These are phyloP conservation scores for Lophiostoma macrostomum DNA, from an alignment of 495 filamentous ascomycete species.

Conservation along the genomic window DNA sequence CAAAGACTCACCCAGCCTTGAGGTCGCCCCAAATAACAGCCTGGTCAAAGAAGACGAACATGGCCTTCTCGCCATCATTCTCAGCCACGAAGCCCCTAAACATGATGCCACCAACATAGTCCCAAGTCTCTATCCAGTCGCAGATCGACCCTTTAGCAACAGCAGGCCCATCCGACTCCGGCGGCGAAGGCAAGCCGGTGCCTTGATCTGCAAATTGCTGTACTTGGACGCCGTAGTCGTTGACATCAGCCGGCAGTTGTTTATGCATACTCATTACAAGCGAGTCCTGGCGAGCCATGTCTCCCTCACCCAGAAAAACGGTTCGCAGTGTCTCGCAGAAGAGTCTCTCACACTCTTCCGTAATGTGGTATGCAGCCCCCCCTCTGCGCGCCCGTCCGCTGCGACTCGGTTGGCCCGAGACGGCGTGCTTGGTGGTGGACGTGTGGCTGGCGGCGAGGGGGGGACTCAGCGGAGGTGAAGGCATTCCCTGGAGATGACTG, in stretches of 20 bases:
- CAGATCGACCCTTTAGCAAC: slow-evolving; percentile 42
- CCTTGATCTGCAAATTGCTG: slow-evolving; percentile 19
- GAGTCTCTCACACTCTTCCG: slow-evolving; percentile 99
- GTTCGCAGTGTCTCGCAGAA: slow-evolving; percentile 90
- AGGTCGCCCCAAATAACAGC: slow-evolving; percentile 66
- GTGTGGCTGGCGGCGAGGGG: slow-evolving; percentile 63
- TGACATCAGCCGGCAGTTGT: slow-evolving; percentile 3
- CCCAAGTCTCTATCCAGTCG: slow-evolving; percentile 77
- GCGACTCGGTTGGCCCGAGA: slow-evolving; percentile 4
- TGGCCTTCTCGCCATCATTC: slow-evolving; percentile 59
- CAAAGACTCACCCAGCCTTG: slow-evolving; percentile 74
- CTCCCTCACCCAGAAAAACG: slow-evolving; percentile 95
- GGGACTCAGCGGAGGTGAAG: slow-evolving; percentile 77
- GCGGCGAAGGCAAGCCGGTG: slow-evolving; percentile 31
- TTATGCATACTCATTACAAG: slow-evolving; percentile 63
- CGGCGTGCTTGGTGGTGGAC: slow-evolving; percentile 47
- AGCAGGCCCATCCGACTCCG: slow-evolving; percentile 19
- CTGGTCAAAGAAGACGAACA: slow-evolving; percentile 86
- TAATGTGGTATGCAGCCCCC: slow-evolving; percentile 92
- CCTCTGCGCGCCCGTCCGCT: slow-evolving; percentile 56
- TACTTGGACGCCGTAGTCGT: slow-evolving; percentile 19
- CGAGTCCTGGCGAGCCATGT: slow-evolving; percentile 59
- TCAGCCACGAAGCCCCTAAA: slow-evolving; percentile 80
- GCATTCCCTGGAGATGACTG: slow-evolving; percentile 50
- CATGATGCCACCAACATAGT: slow-evolving; percentile 76